phyloP scores from a whole-genome alignment of 108 stramenopile genomes.

The Hondaea fermentalgiana region DNA sequence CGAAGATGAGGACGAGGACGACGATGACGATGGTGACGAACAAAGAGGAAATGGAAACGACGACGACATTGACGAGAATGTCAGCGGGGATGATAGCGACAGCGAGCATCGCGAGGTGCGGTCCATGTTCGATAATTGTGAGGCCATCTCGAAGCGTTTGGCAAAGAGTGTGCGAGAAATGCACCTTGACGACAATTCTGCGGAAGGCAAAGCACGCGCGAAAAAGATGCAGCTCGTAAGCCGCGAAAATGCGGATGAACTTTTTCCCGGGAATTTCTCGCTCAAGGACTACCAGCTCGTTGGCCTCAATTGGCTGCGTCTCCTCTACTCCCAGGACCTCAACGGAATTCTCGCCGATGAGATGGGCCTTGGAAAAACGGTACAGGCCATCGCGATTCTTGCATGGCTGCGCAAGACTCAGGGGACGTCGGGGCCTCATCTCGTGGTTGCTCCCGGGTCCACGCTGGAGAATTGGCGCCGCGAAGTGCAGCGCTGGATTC shows the following conservation, averaged over 20 bases:
- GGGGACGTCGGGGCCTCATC: conserved; percentile 75
- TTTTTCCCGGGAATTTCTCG: background rate
- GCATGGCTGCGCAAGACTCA: conserved; percentile 73
- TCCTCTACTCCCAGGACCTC: background rate
- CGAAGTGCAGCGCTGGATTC: conserved; percentile 88
- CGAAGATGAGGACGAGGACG: too few relatives aligned
- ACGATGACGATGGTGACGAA: too few relatives aligned
- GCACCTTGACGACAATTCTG: background rate
- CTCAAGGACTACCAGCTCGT: conserved; percentile 20
- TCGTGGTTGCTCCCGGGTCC: conserved; percentile 87
- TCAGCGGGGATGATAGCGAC: background rate
- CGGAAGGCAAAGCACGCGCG: background rate
- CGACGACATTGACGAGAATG: too few relatives aligned
- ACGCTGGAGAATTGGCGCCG: conserved; percentile 97
- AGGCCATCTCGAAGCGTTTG: background rate
- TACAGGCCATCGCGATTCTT: conserved; percentile 22
- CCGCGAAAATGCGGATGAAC: background rate
- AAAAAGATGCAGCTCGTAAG: background rate
- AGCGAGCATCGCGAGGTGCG: background rate
- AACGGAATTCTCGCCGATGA: conserved; percentile 33
- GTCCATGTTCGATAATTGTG: background rate
- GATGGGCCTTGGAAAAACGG: conserved; percentile 43
- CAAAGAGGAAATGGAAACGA: too few relatives aligned
- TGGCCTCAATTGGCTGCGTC: background rate
- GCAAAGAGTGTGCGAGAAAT: background rate